phyloP scores from a whole-genome alignment of 192 early-diverging fungal genomes.

The Polychytrium aggregatum region DNA sequence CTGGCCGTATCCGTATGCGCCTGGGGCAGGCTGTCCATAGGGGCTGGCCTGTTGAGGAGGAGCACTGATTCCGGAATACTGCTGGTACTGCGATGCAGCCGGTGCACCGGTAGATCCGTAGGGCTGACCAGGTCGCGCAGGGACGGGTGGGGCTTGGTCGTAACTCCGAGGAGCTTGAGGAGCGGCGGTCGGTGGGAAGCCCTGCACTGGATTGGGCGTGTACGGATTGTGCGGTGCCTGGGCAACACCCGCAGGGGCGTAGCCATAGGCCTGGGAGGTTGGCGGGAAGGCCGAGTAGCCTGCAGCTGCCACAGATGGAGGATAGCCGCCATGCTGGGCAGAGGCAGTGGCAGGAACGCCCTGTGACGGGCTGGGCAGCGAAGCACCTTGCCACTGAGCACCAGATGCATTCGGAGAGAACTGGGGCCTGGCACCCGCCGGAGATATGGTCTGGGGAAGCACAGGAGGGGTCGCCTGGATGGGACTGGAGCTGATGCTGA shows the following conservation, averaged over 20 bases:
- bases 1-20: slow-evolving; percentile 2
- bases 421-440: slow-evolving; percentile 1
- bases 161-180: too few relatives aligned
- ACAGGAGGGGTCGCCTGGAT: not conserved
- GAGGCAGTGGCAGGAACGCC: not conserved
- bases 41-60: not conserved
- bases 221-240: too few relatives aligned
- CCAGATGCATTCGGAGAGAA: not conserved
- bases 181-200: too few relatives aligned
- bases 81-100: not conserved
- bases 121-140: too few relatives aligned
- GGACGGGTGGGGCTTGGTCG: too few relatives aligned
- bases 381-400: not conserved
- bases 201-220: too few relatives aligned
- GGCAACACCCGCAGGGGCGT: too few relatives aligned
- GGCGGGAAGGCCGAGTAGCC: not conserved
- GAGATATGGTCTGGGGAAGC: not conserved
- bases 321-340: slow-evolving; percentile 3
- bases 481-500: slow-evolving; percentile 16
- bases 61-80: not conserved
- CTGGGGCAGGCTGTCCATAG: slow-evolving; percentile 4
- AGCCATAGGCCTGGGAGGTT: too few relatives aligned
- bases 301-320: not conserved
- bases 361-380: not conserved
- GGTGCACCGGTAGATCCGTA: too few relatives aligned